Evolutionary conservation across 192 early-diverging fungal species (phyloP), one percentile per base, ranked within the genome.

Genomic region (Gaertneriomyces sp.): DNA sequence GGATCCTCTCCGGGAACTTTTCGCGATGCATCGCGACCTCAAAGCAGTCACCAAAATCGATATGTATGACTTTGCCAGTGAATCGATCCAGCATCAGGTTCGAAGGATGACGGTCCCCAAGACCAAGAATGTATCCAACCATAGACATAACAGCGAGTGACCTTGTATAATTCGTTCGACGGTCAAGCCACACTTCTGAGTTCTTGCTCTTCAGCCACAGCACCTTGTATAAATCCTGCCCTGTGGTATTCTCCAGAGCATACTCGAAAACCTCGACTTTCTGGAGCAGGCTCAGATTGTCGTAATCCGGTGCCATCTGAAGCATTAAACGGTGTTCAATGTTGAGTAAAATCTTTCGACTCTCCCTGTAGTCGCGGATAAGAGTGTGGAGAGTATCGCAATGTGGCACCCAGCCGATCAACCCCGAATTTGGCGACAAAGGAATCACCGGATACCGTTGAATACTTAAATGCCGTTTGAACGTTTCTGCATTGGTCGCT

Each of bases 1-100:
- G 97, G 76, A 99, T 90, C 62, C 86, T 90, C 70, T 99, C 97
- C 5, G 97, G 97, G 84, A 88, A 97, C 68, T 95, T 91, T 45
- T 97, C 94, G 53, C 97, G 89, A 63, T 95, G 90, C 84, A 91
- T 91, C 0, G 96, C 94, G 57, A 97, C 89, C 85, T 97, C 94
- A 61, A 97, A 97, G 76, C 94, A 97, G 68, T 95, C 93, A 19
- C 96, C 94, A 78, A 97, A 93, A 77, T 98, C 96, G 71, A 98
- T 96, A 62, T 98, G 96, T 16, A 98, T 88, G 7, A 96, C 86
- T 71, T 97, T 96, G 58, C 94, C 94, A 12, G 91, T 90, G 20
- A 81, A 82, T 10, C 87, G 64, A 63, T 97, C 88, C 38, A 97
- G 66, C 93, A 98, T 93, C 44, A 98, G 78, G 72, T 98, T 98